phyloP scores from a whole-genome alignment of 768 basidiomycete species.

The Leccinellum albellum region DNA sequence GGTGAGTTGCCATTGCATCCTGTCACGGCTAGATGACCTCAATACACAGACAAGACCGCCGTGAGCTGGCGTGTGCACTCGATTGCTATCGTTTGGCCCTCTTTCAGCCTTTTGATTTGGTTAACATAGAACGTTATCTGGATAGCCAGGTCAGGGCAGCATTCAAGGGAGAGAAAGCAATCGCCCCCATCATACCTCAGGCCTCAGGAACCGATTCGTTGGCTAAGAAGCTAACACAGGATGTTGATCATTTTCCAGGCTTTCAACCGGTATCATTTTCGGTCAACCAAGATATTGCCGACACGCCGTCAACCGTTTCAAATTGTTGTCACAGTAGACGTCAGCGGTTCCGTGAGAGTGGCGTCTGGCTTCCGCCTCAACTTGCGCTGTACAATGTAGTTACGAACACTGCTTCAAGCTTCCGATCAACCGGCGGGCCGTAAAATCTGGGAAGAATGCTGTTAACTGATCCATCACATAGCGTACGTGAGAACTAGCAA shows the following conservation, averaged over 20 bases:
- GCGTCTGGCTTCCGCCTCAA: slow-evolving; percentile 97
- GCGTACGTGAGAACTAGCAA: slow-evolving; percentile 83
- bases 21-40: not conserved
- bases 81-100: not conserved
- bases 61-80: not conserved
- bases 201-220: not conserved
- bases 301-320: not conserved
- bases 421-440: slow-evolving; percentile 92
- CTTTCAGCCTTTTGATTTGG: too few species aligned
- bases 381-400: slow-evolving; percentile 87
- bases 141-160: not conserved
- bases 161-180: not conserved
- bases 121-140: not conserved
- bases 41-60: not conserved
- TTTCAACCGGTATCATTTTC: slow-evolving; percentile 54
- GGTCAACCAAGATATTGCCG: slow-evolving; percentile 3
- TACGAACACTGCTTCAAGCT: slow-evolving; percentile 92
- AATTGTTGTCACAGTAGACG: too few species aligned
- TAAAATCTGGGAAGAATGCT: slow-evolving; percentile 85
- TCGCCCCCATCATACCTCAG: not conserved
- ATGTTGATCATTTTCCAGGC: slow-evolving; percentile 64
- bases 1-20: not conserved
- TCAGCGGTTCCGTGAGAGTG: slow-evolving; percentile 78
- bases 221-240: slow-evolving; percentile 13
- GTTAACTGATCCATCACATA: slow-evolving; percentile 71